A percentile compares a stretch with the other conserved stretches of the same genome.
These are phyloP conservation scores for Phytophthora sojae DNA, from an alignment of 352 stramenopile species.

Conservation along the genomic window DNA sequence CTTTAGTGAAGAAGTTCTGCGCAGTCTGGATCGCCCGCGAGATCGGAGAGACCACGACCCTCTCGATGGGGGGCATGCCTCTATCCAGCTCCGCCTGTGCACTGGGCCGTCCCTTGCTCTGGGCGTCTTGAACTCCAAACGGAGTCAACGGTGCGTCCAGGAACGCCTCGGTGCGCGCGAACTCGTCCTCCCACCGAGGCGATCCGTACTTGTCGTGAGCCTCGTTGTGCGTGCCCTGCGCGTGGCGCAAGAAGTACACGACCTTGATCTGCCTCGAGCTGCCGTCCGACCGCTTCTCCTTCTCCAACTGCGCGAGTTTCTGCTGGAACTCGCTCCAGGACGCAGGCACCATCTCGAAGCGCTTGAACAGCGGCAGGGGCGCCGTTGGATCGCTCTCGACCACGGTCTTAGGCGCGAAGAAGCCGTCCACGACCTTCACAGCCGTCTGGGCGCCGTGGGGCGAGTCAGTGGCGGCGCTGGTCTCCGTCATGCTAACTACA, in stretches of 20 bases:
- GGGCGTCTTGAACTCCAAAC: conserved; percentile 66
- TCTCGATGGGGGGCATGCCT: conserved; percentile 43
- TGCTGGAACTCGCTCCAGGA: conserved; percentile 42
- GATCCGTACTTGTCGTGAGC: conserved; percentile 67
- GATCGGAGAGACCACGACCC: conserved; percentile 47
- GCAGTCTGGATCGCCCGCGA: conserved; percentile 79
- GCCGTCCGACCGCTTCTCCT: conserved; percentile 21
- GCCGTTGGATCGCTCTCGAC: conserved; percentile 7
- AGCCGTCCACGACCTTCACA: conserved; percentile 33
- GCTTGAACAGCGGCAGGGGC: conserved; percentile 36
- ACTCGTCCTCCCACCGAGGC: conserved; percentile 69
- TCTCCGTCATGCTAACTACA: conserved; percentile 21
- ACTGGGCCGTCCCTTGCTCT: conserved; percentile 48
- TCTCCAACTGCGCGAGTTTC: conserved; percentile 30
- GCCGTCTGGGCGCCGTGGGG: background rate
- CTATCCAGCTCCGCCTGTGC: conserved; percentile 46
- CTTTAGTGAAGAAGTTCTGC: conserved; percentile 61
- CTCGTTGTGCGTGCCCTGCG: conserved; percentile 78
- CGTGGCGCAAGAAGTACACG: conserved; percentile 81
- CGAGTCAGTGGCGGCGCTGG: conserved; percentile 6
- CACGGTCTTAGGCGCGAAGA: conserved; percentile 18
- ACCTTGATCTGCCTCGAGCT: conserved; percentile 59
- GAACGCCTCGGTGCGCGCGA: conserved; percentile 65
- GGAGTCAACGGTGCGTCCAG: conserved; percentile 70
- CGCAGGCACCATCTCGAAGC: conserved; percentile 36